A percentile compares a stretch with the other conserved stretches of the same genome.
Conservation (phyloP, 345 rosid species). For the Brassica carinata region DNA sequence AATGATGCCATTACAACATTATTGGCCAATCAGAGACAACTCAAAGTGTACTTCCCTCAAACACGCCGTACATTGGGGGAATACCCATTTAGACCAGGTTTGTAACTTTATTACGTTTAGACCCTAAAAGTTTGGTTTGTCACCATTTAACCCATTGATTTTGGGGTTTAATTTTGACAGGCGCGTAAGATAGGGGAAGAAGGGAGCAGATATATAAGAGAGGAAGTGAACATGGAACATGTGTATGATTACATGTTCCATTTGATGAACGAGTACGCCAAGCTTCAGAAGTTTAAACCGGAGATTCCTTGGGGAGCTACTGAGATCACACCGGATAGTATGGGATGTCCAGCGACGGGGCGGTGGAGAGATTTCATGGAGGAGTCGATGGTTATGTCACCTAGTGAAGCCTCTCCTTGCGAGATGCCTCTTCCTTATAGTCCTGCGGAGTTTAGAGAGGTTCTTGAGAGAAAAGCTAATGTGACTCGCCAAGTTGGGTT, state of each 20-base stretch:
- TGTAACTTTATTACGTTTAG: neutral
- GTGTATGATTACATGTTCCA: constrained; percentile 70
- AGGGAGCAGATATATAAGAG: constrained; percentile 54
- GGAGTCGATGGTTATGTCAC: constrained; percentile 55
- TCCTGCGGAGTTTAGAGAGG: constrained; percentile 31
- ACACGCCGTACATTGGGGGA: constrained; percentile 42
- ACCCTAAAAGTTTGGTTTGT: neutral
- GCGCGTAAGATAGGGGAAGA: constrained; percentile 52
- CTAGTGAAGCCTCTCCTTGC: constrained; percentile 50
- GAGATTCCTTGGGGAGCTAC: constrained; percentile 44
- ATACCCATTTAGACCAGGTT: constrained; percentile 26
- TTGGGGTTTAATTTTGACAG: constrained; percentile 29
- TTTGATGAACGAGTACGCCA: constrained; percentile 48
- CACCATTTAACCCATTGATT: neutral
- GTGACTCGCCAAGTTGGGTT: constrained; percentile 57
- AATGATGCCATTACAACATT: constrained; percentile 53
- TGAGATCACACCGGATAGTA: constrained; percentile 46
- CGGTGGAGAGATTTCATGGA: constrained; percentile 45
- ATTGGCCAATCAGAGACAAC: constrained; percentile 52
- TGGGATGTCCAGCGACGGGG: constrained; percentile 47
- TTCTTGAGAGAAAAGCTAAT: neutral
- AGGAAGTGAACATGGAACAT: constrained; percentile 49
- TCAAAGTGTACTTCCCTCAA: constrained; percentile 35
- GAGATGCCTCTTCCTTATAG: constrained; percentile 48
- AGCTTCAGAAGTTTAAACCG: constrained; percentile 53